These are phyloP conservation scores for Pilatotrama ljubarskyi DNA, from an alignment of 768 basidiomycete species.

Conservation along the genomic window DNA sequence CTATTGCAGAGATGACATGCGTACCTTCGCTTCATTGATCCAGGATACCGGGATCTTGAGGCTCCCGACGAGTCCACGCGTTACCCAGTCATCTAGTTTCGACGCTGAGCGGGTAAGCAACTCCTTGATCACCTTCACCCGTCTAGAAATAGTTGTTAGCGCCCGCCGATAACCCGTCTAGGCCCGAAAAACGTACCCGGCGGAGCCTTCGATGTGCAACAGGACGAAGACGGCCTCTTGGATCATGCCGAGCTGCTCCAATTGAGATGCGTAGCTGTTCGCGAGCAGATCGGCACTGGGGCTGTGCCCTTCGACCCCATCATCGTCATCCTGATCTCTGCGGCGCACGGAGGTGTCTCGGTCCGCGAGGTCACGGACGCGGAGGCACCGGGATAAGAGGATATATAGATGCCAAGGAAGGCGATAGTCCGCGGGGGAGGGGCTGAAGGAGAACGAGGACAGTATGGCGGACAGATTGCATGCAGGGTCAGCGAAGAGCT, in stretches of 20 bases:
- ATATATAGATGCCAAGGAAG: slow-evolving; percentile 93
- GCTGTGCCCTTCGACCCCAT: slow-evolving; percentile 70
- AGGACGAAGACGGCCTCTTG: slow-evolving; percentile 89
- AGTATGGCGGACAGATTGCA: slow-evolving; percentile 70
- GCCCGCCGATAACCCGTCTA: neutral
- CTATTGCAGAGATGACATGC: no score
- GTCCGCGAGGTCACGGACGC: slow-evolving; percentile 87
- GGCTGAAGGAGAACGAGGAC: slow-evolving; percentile 69
- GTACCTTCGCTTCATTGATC: slow-evolving; percentile 89
- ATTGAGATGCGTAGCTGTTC: slow-evolving; percentile 80
- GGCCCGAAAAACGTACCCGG: slow-evolving; percentile 54
- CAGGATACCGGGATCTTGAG: slow-evolving; percentile 81
- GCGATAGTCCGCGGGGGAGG: slow-evolving; percentile 77
- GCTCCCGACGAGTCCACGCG: slow-evolving; percentile 68
- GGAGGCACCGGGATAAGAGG: slow-evolving; percentile 79
- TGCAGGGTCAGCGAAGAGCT: slow-evolving; percentile 70
- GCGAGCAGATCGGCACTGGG: slow-evolving; percentile 82
- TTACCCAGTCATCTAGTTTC: slow-evolving; percentile 71
- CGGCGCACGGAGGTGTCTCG: slow-evolving; percentile 46
- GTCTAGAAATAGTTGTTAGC: slow-evolving; percentile 43
- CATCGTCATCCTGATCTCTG: slow-evolving; percentile 37
- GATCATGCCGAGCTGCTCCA: slow-evolving; percentile 79
- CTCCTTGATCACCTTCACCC: slow-evolving; percentile 81
- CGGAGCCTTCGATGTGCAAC: slow-evolving; percentile 79
- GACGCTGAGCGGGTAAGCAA: slow-evolving; percentile 70